A percentile compares a stretch with the other conserved stretches of the same genome.
phyloP scores from a whole-genome alignment of 345 rosid species.

The Corymbia maculata region DNA sequence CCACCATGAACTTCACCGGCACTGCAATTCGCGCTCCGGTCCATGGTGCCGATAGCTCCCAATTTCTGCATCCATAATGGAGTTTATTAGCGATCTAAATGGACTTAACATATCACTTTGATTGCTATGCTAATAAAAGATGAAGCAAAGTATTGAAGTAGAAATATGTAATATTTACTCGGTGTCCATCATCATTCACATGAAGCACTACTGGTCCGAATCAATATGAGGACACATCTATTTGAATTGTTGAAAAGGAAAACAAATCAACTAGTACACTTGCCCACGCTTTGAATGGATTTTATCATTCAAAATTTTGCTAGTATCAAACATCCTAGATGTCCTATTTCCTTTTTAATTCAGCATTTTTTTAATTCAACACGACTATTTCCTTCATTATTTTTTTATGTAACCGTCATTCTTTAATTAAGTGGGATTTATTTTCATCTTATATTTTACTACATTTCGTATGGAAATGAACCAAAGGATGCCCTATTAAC shows the following conservation, averaged over 20 bases:
- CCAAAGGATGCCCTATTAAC: background rate
- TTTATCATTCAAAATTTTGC: background rate
- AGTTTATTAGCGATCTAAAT: background rate
- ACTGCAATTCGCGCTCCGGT: background rate
- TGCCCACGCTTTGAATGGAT: background rate
- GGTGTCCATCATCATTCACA: background rate
- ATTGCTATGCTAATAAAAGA: background rate
- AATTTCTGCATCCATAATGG: background rate
- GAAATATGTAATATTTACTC: too few species aligned
- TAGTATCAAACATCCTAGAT: background rate
- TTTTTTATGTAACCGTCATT: background rate
- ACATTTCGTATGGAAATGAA: background rate
- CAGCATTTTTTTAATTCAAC: background rate
- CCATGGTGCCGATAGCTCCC: background rate
- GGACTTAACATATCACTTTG: background rate
- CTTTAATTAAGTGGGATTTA: background rate
- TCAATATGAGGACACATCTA: background rate
- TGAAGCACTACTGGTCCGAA: fast-evolving
- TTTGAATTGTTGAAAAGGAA: background rate
- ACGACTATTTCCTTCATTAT: background rate
- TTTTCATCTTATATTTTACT: background rate
- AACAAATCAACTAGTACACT: background rate
- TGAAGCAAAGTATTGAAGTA: background rate
- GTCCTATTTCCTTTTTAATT: background rate
- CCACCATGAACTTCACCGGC: background rate